Evolutionary conservation across 768 basidiomycete species (phyloP).

Genomic region (Termitomyces heimii): DNA sequence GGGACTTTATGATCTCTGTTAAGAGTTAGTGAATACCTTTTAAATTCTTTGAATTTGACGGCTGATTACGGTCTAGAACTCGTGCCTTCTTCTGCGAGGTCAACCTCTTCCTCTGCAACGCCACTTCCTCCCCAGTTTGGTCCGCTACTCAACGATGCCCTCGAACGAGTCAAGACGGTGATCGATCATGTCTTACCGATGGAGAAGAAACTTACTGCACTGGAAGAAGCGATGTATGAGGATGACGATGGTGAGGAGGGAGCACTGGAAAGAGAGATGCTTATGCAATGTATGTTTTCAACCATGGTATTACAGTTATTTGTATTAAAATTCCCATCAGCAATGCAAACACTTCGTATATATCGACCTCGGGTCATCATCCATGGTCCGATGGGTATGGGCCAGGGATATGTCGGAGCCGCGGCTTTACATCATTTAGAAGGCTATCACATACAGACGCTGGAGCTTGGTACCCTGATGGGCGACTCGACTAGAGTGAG

Average conservation of each 20-base stretch:
- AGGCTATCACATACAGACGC: constrained; percentile 90
- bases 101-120: constrained; percentile 79
- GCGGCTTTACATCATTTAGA: constrained; percentile 92
- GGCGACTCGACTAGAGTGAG: constrained; percentile 85
- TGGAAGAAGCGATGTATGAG: constrained; percentile 96
- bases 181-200: constrained; percentile 75
- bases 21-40: constrained; percentile 55
- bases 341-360: constrained; percentile 86
- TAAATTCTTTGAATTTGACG: background rate
- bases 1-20: constrained; percentile 96
- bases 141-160: constrained; percentile 62
- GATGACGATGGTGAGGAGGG: constrained; percentile 69
- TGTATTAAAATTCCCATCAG: constrained; percentile 32
- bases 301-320: background rate
- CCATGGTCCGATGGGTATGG: constrained; percentile 82
- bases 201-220: constrained; percentile 72
- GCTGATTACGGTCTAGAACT: constrained; percentile 51
- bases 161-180: constrained; percentile 67
- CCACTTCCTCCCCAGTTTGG: constrained; percentile 82
- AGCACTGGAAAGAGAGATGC: constrained; percentile 84
- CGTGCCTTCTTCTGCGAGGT: constrained; percentile 91
- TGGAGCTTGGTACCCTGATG: constrained; percentile 86
- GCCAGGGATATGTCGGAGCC: constrained; percentile 84
- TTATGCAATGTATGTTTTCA: constrained; percentile 65
- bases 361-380: constrained; percentile 86